phyloP scores from a whole-genome alignment of 2,329 filamentous ascomycete species.

The Xylariales sp. region DNA sequence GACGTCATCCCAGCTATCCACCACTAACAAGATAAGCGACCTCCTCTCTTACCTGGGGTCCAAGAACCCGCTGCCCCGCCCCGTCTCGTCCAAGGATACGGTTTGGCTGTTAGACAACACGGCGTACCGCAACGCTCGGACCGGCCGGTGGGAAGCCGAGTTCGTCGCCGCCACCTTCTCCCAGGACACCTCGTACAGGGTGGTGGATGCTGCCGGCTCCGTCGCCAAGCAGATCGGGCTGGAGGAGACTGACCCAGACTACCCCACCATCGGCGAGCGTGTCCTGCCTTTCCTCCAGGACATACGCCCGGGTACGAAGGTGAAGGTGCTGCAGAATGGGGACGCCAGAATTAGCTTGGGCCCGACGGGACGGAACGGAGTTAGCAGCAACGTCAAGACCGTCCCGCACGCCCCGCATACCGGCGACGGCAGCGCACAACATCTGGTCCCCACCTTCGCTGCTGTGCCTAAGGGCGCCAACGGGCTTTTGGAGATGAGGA shows the following conservation, averaged over 20 bases:
- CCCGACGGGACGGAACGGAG: constrained; percentile 67
- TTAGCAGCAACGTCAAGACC: constrained; percentile 59
- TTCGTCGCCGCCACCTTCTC: constrained; percentile 81
- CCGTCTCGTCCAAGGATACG: constrained; percentile 61
- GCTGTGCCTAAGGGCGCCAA: constrained; percentile 45
- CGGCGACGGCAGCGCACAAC: constrained; percentile 39
- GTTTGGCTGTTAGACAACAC: constrained; percentile 93
- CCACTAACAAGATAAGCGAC: constrained; percentile 25
- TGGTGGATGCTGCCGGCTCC: constrained; percentile 65
- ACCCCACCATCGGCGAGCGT: constrained; percentile 58
- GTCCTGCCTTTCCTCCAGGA: constrained; percentile 76
- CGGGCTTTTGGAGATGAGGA: constrained; percentile 60
- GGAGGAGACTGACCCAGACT: constrained; percentile 53
- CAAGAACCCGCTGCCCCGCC: constrained; percentile 54
- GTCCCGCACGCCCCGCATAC: no score
- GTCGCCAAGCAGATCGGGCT: constrained; percentile 68
- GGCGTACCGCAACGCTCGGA: constrained; percentile 56
- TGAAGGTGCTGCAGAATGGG: constrained; percentile 57
- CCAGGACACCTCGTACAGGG: constrained; percentile 60
- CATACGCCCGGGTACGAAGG: constrained; percentile 64
- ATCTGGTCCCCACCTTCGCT: constrained; percentile 41
- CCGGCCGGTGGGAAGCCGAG: constrained; percentile 69
- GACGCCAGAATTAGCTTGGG: constrained; percentile 50
- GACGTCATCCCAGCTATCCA: constrained; percentile 12
- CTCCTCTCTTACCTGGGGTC: constrained; percentile 47